phyloP scores from a whole-genome alignment of 202 grass and related monocot genomes.

The Dendrocalamus latiflorus region DNA sequence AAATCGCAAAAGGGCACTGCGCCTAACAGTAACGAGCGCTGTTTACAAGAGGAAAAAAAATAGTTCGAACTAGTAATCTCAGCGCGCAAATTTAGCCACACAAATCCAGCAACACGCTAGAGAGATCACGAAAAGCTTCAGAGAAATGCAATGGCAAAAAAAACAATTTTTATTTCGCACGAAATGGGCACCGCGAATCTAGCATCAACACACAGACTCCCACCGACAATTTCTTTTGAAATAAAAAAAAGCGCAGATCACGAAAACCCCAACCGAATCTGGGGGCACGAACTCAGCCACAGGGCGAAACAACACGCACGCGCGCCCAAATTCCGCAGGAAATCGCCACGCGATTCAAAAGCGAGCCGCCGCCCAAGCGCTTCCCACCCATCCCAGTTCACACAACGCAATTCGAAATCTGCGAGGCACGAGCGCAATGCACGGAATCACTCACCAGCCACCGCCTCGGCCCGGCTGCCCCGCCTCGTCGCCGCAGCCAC shows the following conservation, averaged over 20 bases:
- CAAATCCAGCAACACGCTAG: not conserved
- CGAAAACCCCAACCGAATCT: conserved; percentile 14
- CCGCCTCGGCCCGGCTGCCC: no score
- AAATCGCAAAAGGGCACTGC: not conserved
- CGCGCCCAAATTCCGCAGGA: not conserved
- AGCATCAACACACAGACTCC: not conserved
- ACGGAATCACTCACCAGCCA: conserved; percentile 7
- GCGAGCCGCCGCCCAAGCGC: not conserved
- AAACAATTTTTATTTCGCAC: not conserved
- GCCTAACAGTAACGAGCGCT: not conserved
- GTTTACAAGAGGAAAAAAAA: not conserved
- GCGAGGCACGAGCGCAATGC: not conserved
- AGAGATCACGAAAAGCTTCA: not conserved
- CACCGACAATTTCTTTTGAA: conserved; percentile 6
- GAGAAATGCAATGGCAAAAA: not conserved
- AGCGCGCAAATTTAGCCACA: not conserved
- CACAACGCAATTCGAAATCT: not conserved
- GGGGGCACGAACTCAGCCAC: not conserved
- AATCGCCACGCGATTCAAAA: not conserved
- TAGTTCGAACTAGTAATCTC: not conserved
- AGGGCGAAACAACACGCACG: not conserved
- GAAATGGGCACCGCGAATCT: conserved; percentile 27
- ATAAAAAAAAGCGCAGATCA: conserved; percentile 26
- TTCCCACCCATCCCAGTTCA: not conserved
- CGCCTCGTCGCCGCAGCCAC: not conserved